phyloP scores from a whole-genome alignment of 768 basidiomycete genomes.

The Amanita muscaria region DNA sequence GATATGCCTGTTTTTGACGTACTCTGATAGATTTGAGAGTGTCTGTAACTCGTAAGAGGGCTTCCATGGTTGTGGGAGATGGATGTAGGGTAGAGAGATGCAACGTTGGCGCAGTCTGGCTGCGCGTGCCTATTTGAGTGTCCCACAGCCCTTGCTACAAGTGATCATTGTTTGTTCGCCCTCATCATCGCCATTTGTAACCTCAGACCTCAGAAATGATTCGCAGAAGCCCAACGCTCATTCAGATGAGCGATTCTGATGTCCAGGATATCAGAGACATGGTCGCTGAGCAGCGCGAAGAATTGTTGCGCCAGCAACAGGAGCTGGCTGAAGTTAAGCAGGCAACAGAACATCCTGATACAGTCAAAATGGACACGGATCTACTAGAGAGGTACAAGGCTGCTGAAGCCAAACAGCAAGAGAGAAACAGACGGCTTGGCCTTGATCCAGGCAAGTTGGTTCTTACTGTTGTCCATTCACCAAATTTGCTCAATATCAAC shows the following conservation, averaged over 20 bases:
- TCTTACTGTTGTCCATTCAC: background rate
- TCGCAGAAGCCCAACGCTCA: slow-evolving; percentile 66
- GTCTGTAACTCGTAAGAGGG: slow-evolving; percentile 55
- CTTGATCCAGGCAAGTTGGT: slow-evolving; percentile 15
- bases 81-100: slow-evolving; percentile 11
- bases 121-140: no score
- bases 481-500: background rate
- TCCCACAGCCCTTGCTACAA: no score
- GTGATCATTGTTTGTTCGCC: slow-evolving; percentile 9
- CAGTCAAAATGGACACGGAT: slow-evolving; percentile 22
- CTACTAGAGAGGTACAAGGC: slow-evolving; percentile 24
- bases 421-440: slow-evolving; percentile 21
- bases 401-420: slow-evolving; percentile 17
- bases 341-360: slow-evolving; percentile 13
- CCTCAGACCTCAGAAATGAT: slow-evolving; percentile 41
- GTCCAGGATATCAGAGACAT: slow-evolving; percentile 71
- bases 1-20: no score
- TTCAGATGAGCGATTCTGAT: slow-evolving; percentile 68
- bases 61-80: slow-evolving; percentile 46
- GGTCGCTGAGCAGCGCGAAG: slow-evolving; percentile 39
- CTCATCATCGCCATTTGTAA: slow-evolving; percentile 13
- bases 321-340: slow-evolving; percentile 30
- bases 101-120: slow-evolving; percentile 1
- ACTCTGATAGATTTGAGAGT: slow-evolving; percentile 65
- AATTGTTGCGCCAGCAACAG: slow-evolving; percentile 34